Evolutionary conservation across 495 filamentous ascomycete genomes (phyloP), one percentile per base, ranked within the genome.

Genomic region (Neurospora hispaniola): DNA sequence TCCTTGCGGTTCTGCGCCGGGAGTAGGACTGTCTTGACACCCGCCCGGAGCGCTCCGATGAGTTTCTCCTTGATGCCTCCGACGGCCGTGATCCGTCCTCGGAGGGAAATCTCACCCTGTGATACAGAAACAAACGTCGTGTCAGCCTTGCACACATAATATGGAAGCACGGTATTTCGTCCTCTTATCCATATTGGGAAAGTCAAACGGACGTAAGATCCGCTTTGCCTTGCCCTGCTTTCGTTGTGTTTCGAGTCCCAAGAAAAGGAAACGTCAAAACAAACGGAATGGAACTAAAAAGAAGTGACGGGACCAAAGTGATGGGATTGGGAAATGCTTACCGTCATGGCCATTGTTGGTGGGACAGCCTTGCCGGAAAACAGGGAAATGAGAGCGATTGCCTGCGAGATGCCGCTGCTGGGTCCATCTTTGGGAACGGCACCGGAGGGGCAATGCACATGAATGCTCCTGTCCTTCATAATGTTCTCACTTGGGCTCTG

Each of bases 51-150:
- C 39, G 96, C 96, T 14, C 96, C 96, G 79, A 99, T 98, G 40
- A 98, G 85, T 80, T 99, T 99, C 88, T 99, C 96, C 85, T 98
- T 97, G 82, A 98, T 98, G 31, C 96, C 96, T 27, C 96, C 96
- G 72, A 97, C 94, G 11, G 93, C 92, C 84, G 85, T 88, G 70
- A 99, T 91, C 74, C 93, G 88, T 14, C 96, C 96, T 18, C 96
- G 87, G 42, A 99, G 87, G 74, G 91, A 92, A 48, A 98, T 89
- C 81, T 99, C 96, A 31, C 96, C 96, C 85, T 84, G 73, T 75
- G 20, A 66, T 27, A 66, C 54, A 66, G 54, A 66, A 66, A 66
- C 54, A 66, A 66, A 74, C 69, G 70, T 20, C 44, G 72, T 76
- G 73, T 83, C 72, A 84, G 80, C 76, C 72, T 70, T 41, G 27